Evolutionary conservation across 768 basidiomycete species (phyloP), one percentile per base, ranked within the genome.

Genomic region (Agaricus bisporus): DNA sequence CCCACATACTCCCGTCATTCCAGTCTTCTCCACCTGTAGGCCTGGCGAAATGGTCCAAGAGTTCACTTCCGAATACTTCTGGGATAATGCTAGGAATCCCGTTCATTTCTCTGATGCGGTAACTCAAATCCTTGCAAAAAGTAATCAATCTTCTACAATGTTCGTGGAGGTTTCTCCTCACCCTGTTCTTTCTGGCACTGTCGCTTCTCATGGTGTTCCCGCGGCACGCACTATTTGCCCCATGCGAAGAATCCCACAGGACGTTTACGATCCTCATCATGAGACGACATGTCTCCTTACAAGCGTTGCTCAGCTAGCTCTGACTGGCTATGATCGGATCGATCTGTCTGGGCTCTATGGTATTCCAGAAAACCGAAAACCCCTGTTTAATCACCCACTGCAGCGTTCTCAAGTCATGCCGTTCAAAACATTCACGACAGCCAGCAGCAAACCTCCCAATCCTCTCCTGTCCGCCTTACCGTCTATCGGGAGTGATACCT

Each of bases 131-230:
- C 44, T 62, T 2, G 28, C 54, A 12, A 56, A 58, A 3, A 36
- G 51, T 20, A 64, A 32, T 32, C 8, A 64, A 2, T 51, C 57
- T 6, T 57, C n/a, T 22, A 37, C 20, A 11, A 62, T 61, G 12
- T 71, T 72, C 53, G 54, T 76, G 12, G 74, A 75, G 56, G 61
- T 76, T 7, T 55, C 62, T 4, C 70, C 72, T 11, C 74, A 75
- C 56, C 75, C 74, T 5, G 72, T 66, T 2, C 64, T 75, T 37
- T 49, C 48, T n/a, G 20, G 35, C 15, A 38, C 48, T 14, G 36
- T 49, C 2, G 56, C 68, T 1, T 58, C 64, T 12, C 74, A 73
- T 48, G 45, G 75, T 38, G 51, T 58, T 0, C 56, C 55, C 1
- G 54, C 67, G 41, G 64, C 58, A 14, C 49, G 32, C 5, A 49